phyloP scores from a whole-genome alignment of 1,139 yeast genomes.

The Taiozyma sp. region DNA sequence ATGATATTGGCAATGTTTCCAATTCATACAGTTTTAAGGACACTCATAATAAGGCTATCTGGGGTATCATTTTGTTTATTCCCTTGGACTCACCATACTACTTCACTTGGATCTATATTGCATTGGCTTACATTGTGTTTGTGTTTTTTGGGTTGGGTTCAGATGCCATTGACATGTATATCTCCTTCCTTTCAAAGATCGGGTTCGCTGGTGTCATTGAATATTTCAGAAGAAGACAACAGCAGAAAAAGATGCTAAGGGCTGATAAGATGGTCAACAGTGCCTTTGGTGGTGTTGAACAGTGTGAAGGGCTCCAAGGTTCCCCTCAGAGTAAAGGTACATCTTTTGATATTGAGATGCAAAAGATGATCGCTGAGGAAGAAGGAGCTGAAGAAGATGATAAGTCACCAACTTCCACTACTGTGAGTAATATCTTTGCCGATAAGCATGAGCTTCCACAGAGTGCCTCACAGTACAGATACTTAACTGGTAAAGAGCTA shows the following conservation, averaged over 20 bases:
- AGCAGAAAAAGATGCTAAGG: conserved; percentile 8
- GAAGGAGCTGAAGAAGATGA: conserved; percentile 1
- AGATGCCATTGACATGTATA: conserved; percentile 64
- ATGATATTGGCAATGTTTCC: conserved; percentile 30
- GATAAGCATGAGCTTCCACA: conserved; percentile 12
- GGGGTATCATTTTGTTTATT: conserved; percentile 39
- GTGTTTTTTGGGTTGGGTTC: conserved; percentile 73
- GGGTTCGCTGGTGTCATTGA: conserved; percentile 32
- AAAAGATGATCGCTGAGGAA: conserved; percentile 8
- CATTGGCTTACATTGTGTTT: conserved; percentile 59
- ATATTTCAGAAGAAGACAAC: conserved; percentile 9
- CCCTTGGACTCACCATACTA: conserved; percentile 30
- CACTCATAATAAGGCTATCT: conserved; percentile 37
- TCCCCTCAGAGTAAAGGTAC: conserved; percentile 6
- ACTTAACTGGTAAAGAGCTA: conserved; percentile 2
- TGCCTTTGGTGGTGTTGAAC: conserved; percentile 7
- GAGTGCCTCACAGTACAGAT: conserved; percentile 2
- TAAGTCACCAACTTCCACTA: conserved; percentile 16
- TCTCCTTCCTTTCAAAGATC: conserved; percentile 27
- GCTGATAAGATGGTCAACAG: conserved; percentile 24
- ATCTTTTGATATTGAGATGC: conserved; percentile 22
- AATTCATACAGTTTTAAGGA: conserved; percentile 35
- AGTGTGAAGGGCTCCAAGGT: conserved; percentile 4
- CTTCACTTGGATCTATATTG: conserved; percentile 48
- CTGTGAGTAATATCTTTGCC: conserved; percentile 16